phyloP scores from a whole-genome alignment of 2,329 filamentous ascomycete genomes.

The Penicillium sp. region DNA sequence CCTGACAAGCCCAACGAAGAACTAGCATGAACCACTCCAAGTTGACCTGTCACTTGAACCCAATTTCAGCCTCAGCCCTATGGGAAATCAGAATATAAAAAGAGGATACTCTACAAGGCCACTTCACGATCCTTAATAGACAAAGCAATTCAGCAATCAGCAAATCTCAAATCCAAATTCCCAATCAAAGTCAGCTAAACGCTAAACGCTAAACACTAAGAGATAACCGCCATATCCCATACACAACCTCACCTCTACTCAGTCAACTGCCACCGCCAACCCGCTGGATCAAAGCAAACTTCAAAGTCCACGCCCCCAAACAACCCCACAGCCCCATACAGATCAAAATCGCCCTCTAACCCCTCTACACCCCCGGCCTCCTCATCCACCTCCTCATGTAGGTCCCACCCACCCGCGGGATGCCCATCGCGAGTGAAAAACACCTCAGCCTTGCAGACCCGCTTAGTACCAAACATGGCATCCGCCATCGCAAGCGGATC shows the following conservation, averaged over 20 bases:
- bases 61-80: slow-evolving; percentile 8
- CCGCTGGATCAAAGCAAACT: slow-evolving; percentile 56
- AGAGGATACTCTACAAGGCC: not conserved
- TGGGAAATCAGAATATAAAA: slow-evolving; percentile 9
- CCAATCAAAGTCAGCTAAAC: not conserved
- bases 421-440: slow-evolving; percentile 66
- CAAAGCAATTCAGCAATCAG: not conserved
- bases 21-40: slow-evolving; percentile 3
- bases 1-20: slow-evolving; percentile 10
- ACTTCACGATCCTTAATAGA: not conserved
- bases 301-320: slow-evolving; percentile 69
- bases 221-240: not conserved
- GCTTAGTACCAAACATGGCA: slow-evolving; percentile 16
- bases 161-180: not conserved
- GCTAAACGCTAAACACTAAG: not conserved
- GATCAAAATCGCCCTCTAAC: slow-evolving; percentile 71
- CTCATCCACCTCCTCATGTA: slow-evolving; percentile 65
- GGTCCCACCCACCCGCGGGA: slow-evolving; percentile 60
- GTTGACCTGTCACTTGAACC: slow-evolving; percentile 9
- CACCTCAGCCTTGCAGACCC: slow-evolving; percentile 54
- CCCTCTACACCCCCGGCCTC: slow-evolving; percentile 66
- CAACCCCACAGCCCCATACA: slow-evolving; percentile 65
- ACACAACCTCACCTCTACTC: slow-evolving; percentile 11
- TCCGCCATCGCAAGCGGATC: slow-evolving; percentile 42
- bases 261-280: slow-evolving; percentile 53